These are phyloP conservation scores for Penicillium egyptiacum DNA, from an alignment of 495 filamentous ascomycete genomes.

Conservation along the genomic window DNA sequence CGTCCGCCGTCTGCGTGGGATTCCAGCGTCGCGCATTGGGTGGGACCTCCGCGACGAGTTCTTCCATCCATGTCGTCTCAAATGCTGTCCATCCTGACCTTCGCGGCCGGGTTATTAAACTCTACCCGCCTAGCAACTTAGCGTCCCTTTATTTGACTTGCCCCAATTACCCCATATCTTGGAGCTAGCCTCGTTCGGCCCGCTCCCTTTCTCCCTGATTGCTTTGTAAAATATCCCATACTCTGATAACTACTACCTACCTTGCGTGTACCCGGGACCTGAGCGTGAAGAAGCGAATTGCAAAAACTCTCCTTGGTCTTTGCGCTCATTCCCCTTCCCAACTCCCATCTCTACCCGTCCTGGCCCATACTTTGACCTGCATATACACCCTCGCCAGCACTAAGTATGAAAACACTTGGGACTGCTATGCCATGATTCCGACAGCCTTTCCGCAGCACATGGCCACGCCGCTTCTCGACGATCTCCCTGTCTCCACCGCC, in stretches of 20 bases:
- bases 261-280: neutral
- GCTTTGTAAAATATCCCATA: neutral
- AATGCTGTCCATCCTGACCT: constrained; percentile 3
- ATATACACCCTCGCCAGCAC: neutral
- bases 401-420: constrained; percentile 33
- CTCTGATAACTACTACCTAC: constrained; percentile 1
- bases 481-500: constrained; percentile 8
- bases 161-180: neutral
- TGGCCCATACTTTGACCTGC: neutral
- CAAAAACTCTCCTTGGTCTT: neutral
- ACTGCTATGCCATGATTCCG: constrained; percentile 45
- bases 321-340: neutral
- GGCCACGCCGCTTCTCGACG: constrained; percentile 39
- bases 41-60: constrained; percentile 10
- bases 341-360: neutral
- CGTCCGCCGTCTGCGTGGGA: constrained; percentile 20
- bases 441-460: constrained; percentile 40
- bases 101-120: neutral
- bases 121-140: neutral
- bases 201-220: neutral
- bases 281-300: constrained; percentile 3
- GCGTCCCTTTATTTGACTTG: neutral
- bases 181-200: neutral
- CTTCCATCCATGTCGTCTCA: constrained; percentile 14
- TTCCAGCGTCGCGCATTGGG: constrained; percentile 6